These are phyloP conservation scores for Cercospora citrullina DNA, from an alignment of 2,329 filamentous ascomycete genomes.

Conservation along the genomic window DNA sequence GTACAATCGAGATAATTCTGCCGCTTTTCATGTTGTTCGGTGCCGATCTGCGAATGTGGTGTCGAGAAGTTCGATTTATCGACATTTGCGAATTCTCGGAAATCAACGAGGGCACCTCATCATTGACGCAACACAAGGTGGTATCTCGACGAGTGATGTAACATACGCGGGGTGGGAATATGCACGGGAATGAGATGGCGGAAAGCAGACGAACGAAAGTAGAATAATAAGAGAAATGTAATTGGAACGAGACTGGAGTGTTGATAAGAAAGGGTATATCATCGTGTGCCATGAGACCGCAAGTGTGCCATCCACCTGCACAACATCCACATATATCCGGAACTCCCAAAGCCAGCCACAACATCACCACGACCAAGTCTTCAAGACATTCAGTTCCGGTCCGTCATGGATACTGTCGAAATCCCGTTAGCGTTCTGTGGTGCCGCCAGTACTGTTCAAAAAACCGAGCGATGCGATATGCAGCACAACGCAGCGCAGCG, in stretches of 20 bases:
- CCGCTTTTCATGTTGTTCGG: not conserved
- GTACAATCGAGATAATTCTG: not conserved
- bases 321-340: not conserved
- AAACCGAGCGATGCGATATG: not conserved
- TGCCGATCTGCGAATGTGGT: not conserved
- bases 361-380: constrained; percentile 20
- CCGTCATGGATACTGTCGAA: constrained; percentile 17
- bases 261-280: not conserved
- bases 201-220: too few species aligned
- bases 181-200: too few species aligned
- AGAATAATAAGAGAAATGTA: not conserved
- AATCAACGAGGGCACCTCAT: not conserved
- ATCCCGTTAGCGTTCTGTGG: constrained; percentile 15
- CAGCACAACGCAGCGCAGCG: not conserved
- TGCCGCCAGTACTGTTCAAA: not conserved
- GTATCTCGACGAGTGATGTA: too few species aligned
- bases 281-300: not conserved
- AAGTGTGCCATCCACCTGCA: not conserved
- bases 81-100: not conserved
- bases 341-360: not conserved
- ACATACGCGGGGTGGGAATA: too few species aligned
- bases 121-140: too few species aligned
- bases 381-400: constrained; percentile 20
- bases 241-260: not conserved
- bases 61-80: not conserved